Base-by-base conservation (phyloP, 805 yeast species). In the Yarrowia porcina region DNA sequence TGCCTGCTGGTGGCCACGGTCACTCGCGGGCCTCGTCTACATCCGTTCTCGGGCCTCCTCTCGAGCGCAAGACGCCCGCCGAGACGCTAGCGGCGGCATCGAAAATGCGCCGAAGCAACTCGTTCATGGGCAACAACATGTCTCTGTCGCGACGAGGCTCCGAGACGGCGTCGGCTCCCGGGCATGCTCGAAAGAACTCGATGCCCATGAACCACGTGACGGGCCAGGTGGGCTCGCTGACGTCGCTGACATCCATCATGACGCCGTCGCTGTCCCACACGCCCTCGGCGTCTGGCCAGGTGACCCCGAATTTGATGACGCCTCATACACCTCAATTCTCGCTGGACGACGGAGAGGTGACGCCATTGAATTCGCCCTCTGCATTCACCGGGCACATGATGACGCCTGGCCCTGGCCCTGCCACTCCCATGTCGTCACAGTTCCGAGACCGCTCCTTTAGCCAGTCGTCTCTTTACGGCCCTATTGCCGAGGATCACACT, bases 11-110 rank as follows among this genome's bases (percentile, higher is more conserved):
- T 7, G 32, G 52, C 18, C 33, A 44, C 35, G 39, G 47, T 2
- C 47, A 56, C 38, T 56, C 49, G 15, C 49, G 49, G 7, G 35
- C 61, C 13, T 30, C 36, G 30, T 56, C 49, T 4, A 41, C 61
- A 7, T 56, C 61, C 6, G 49, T 56, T 39, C 33, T 52, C 33
- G 59, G 44, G 5, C 59, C 59, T n/a, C 59, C 59, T 25, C 59
- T 52, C 44, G 59, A 52, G 59, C 59, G 59, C 59, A 56, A 39
- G 49, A 39, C 61, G 21, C 61, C 61, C 10, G 61, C 49, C 28
- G 61, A 56, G 38, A 25, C 61, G 61, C 49, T 39, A n/a, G 61
- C 49, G 61, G 61, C 49, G 18, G 47, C 61, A 8, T 28, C 61
- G 20, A 52, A 52, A 41, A 41, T 56, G 47, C 47, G 61, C 47